Conservation (phyloP, 208 protist genomes). For the Trypanosoma rangeli region DNA sequence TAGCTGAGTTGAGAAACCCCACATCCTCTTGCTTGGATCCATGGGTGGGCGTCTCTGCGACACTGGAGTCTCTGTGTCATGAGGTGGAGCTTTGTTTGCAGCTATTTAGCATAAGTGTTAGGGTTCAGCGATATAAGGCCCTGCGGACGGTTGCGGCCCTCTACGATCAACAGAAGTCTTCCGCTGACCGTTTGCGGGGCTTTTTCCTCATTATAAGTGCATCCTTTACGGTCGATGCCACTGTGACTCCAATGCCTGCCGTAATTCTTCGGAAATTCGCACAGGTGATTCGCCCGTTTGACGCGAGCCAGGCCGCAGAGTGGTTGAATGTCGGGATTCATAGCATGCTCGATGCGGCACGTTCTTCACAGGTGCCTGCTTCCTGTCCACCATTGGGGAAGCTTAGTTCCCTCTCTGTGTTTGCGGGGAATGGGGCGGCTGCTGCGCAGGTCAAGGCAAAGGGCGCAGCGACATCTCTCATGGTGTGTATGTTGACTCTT, state of each 20-base stretch:
- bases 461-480: background rate
- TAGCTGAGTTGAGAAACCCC: constrained; percentile 21
- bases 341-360: background rate
- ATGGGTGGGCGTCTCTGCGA: constrained; percentile 33
- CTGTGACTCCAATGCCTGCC: constrained; percentile 7
- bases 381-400: background rate
- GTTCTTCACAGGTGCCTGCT: background rate
- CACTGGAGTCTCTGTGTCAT: constrained; percentile 28
- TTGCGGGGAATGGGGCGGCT: background rate
- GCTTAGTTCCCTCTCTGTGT: constrained; percentile 4
- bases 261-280: constrained; percentile 26
- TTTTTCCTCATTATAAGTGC: constrained; percentile 39
- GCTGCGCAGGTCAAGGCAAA: background rate
- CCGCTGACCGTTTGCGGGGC: constrained; percentile 31
- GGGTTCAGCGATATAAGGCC: constrained; percentile 36
- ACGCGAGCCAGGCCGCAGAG: constrained; percentile 18
- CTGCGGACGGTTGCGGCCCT: constrained; percentile 46
- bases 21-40: constrained; percentile 35
- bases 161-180: constrained; percentile 34
- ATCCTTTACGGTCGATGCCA: constrained; percentile 27
- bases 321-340: constrained; percentile 19
- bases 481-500: constrained; percentile 23
- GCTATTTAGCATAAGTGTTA: constrained; percentile 51
- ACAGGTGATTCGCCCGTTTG: constrained; percentile 22
- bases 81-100: constrained; percentile 50